Conservation (phyloP, 768 basidiomycete genomes). For the Psilocybe tampanensis region DNA sequence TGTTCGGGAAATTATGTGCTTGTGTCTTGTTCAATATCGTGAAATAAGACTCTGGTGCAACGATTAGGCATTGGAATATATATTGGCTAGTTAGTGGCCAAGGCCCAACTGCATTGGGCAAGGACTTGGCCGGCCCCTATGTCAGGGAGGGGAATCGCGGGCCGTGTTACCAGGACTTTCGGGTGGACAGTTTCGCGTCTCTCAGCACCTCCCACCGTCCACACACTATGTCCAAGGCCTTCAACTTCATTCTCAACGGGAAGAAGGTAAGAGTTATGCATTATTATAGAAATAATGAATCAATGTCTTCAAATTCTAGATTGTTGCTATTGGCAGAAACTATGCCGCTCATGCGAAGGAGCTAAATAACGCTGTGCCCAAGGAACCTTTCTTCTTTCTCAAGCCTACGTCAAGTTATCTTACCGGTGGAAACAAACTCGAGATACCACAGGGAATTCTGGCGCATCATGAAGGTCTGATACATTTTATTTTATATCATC, state of each 20-base stretch:
- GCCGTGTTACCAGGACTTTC: too few species aligned
- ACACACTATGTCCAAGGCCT: too few species aligned
- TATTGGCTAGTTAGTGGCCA: too few species aligned
- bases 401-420: constrained; percentile 95
- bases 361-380: constrained; percentile 84
- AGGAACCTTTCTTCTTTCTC: constrained; percentile 98
- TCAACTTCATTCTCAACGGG: too few species aligned
- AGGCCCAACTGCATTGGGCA: too few species aligned
- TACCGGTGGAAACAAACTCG: constrained; percentile 72
- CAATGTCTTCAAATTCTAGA: constrained; percentile 45
- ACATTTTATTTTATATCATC: background rate
- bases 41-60: background rate
- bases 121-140: too few species aligned
- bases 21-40: background rate
- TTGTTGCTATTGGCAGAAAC: constrained; percentile 95
- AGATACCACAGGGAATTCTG: constrained; percentile 82
- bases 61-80: too few species aligned
- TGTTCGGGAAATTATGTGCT: background rate
- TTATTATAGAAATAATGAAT: too few species aligned
- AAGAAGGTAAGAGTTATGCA: too few species aligned
- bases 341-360: constrained; percentile 93
- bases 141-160: too few species aligned
- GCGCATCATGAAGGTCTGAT: constrained; percentile 88
- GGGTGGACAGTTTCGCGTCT: too few species aligned
- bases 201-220: too few species aligned